Evolutionary conservation across 805 yeast species (phyloP).

Genomic region (Saturnispora galanensis): DNA sequence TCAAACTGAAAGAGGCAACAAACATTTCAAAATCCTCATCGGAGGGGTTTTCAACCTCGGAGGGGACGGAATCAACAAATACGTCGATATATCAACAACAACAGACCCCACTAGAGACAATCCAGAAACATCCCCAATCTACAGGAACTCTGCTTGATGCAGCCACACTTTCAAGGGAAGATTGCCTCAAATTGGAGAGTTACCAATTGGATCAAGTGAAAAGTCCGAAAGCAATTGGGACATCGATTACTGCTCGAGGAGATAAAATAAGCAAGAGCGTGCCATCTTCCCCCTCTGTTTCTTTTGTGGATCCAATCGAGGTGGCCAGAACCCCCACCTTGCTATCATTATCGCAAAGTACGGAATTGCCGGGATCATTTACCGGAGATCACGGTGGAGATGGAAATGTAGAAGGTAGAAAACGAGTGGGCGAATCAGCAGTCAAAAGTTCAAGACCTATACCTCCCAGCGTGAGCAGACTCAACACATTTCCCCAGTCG

Average conservation of each 20-base stretch:
- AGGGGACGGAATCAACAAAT: slow-evolving; percentile 8
- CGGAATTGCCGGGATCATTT: too few relatives aligned
- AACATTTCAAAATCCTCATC: slow-evolving; percentile 11
- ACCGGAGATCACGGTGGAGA: too few relatives aligned
- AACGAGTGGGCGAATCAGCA: background rate
- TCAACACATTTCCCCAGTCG: slow-evolving; percentile 2
- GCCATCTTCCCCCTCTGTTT: background rate
- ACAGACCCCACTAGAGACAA: background rate
- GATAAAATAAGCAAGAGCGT: too few relatives aligned
- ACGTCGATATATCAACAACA: background rate
- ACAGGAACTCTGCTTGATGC: too few relatives aligned
- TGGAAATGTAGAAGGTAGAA: too few relatives aligned
- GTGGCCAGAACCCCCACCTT: too few relatives aligned
- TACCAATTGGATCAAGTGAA: background rate
- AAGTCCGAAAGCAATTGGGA: background rate
- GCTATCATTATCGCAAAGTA: too few relatives aligned
- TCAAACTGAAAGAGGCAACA: too few relatives aligned
- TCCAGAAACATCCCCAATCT: background rate
- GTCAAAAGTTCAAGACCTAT: background rate
- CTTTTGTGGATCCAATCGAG: background rate
- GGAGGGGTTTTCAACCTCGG: slow-evolving; percentile 9
- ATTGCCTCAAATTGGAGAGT: slow-evolving; percentile 1
- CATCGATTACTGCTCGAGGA: too few relatives aligned
- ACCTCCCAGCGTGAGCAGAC: background rate
- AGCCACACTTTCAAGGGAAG: background rate